Base-by-base conservation (phyloP, 1,284 basidiomycete species). In the Ganoderma sinense region DNA sequence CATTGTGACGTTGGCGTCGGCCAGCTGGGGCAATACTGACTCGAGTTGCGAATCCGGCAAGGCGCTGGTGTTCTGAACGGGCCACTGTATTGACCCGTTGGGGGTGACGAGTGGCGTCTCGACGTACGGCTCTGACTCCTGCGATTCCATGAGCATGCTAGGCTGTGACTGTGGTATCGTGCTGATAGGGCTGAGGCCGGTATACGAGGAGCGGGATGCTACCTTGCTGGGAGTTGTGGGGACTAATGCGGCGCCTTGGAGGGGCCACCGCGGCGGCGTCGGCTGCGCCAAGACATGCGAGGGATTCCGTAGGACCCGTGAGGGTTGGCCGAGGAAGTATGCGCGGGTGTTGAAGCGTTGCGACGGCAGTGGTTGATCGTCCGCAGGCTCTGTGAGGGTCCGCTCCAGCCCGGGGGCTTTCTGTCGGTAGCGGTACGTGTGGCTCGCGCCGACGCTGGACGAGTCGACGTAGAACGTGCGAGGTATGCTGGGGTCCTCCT, bases 31-130 rank as follows among this genome's bases (percentile, higher is more conserved):
- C 33, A 80, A 80, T 13, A 74, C 74, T 18, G 78, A 73, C 64
- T 86, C 82, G 39, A 83, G 75, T 72, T 84, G 82, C 13, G 84
- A 83, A n/a, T 78, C 68, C 20, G 84, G 78, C 4, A 82, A 71
- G 56, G 78, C 75, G 68, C 78, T 81, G 26, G 77, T 79, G 71
- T 81, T 69, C 62, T 71, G 77, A 20, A 77, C 74, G 40, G 78
- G 79, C 82, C 84, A 86, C 64, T 85, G 83, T n/a, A 86, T 78
- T 5, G 87, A 88, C 43, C 86, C 85, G 68, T 86, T 84, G 0
- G 89, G 90, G 18, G 87, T 89, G 31, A 86, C 82, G 41, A 85
- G 72, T 3, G 90, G 88, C 1, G 88, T 88, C 64, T 83, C 81
- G 65, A 88, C 78, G 69, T 82, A 84, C 7, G 78, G 74, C 33